Evolutionary conservation across 495 filamentous ascomycete species (phyloP).

Genomic region (Podospora sp.): DNA sequence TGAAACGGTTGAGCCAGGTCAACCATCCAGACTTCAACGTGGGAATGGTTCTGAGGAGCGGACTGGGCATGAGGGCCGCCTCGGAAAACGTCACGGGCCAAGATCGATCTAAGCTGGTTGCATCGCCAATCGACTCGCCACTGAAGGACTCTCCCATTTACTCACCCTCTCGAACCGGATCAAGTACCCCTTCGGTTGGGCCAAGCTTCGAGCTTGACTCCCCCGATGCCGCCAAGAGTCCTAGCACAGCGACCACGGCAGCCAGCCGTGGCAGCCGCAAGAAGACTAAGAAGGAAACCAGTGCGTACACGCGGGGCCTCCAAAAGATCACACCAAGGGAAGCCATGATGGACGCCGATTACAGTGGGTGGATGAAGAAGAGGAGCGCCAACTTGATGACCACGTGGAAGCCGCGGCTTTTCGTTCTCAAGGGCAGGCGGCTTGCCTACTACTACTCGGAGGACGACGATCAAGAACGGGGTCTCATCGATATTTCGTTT

Average conservation of each 20-base stretch:
- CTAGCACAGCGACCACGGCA: slow-evolving; percentile 50
- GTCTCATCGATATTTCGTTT: slow-evolving; percentile 94
- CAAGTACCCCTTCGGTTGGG: slow-evolving; percentile 81
- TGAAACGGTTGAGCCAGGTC: slow-evolving; percentile 55
- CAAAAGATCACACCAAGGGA: slow-evolving; percentile 80
- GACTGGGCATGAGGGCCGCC: slow-evolving; percentile 68
- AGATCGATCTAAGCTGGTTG: slow-evolving; percentile 56
- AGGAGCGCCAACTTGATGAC: slow-evolving; percentile 92
- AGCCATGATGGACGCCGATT: slow-evolving; percentile 86
- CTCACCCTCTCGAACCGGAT: slow-evolving; percentile 74
- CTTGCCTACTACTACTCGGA: slow-evolving; percentile 97
- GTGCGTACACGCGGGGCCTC: slow-evolving; percentile 86
- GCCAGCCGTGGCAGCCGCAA: slow-evolving; percentile 47
- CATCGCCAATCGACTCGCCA: slow-evolving; percentile 58
- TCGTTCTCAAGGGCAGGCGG: slow-evolving; percentile 86
- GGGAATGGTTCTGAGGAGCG: slow-evolving; percentile 39
- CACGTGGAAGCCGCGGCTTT: slow-evolving; percentile 94
- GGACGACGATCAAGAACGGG: slow-evolving; percentile 86
- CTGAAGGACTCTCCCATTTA: slow-evolving; percentile 67
- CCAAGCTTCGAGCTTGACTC: slow-evolving; percentile 80
- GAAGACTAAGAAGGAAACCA: slow-evolving; percentile 87
- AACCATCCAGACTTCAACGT: slow-evolving; percentile 54
- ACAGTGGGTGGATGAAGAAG: slow-evolving; percentile 99
- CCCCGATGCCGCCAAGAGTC: slow-evolving; percentile 62
- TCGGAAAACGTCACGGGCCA: slow-evolving; percentile 74